phyloP scores from a whole-genome alignment of 768 basidiomycete genomes.

The Tulasnella sp. region DNA sequence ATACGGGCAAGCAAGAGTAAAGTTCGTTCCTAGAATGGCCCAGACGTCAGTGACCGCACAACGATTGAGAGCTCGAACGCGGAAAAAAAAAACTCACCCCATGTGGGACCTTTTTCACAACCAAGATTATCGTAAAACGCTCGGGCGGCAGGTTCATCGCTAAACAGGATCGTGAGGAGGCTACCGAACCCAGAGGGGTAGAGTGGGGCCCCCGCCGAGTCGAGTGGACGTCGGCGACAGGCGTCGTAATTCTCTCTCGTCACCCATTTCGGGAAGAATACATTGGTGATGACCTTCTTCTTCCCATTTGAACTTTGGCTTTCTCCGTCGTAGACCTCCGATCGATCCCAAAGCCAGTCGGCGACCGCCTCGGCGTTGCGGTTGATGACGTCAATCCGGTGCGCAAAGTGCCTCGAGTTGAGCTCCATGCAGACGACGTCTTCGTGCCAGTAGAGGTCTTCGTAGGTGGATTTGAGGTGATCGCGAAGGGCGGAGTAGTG shows the following conservation, averaged over 20 bases:
- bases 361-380: slow-evolving; percentile 74
- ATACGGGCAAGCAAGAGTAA: slow-evolving; percentile 90
- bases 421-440: slow-evolving; percentile 97
- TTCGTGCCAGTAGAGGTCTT: slow-evolving; percentile 82
- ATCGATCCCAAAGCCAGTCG: slow-evolving; percentile 50
- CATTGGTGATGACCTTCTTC: slow-evolving; percentile 55
- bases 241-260: slow-evolving; percentile 62
- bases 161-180: slow-evolving; percentile 81
- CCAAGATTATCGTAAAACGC: slow-evolving; percentile 80
- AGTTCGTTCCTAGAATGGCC: slow-evolving; percentile 65
- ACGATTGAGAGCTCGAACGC: not conserved
- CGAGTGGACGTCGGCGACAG: slow-evolving; percentile 45
- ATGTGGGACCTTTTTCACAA: slow-evolving; percentile 82
- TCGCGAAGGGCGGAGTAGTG: slow-evolving; percentile 62
- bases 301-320: slow-evolving; percentile 30
- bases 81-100: slow-evolving; percentile 27
- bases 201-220: slow-evolving; percentile 31
- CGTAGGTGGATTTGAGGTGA: slow-evolving; percentile 51
- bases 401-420: slow-evolving; percentile 87
- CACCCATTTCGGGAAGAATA: slow-evolving; percentile 83
- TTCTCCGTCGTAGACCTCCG: slow-evolving; percentile 1
- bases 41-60: not conserved
- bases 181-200: slow-evolving; percentile 68
- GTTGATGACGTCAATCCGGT: slow-evolving; percentile 69
- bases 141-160: slow-evolving; percentile 51